Evolutionary conservation across 148 eudicot genomes (phyloP), one percentile per base, ranked within the genome.

Genomic region (Pouteria glomerata): DNA sequence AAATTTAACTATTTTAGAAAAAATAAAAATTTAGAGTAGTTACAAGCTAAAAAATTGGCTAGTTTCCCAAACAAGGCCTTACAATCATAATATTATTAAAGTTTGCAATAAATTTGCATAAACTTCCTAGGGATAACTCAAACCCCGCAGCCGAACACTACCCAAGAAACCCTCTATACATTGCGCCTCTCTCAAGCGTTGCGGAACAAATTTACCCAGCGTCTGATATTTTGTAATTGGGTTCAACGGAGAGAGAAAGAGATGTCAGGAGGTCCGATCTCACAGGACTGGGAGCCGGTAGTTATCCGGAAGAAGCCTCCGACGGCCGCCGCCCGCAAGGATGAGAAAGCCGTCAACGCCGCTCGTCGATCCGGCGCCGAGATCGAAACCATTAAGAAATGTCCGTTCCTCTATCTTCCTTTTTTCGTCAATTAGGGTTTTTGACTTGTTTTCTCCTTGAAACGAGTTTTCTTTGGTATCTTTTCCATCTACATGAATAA

Each of bases 321-420:
- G 13, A 89, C 82, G 72, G 77, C 99, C 82, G 96, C 99, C 76
- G 97, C 96, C 6, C 86, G 91, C 33, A 95, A 95, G 76, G 97
- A 95, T 57, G 99, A 91, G 78, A 95, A 95, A 55, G 92, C 89
- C 82, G 96, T 95, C 88, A 95, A 95, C 94, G 99, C 99, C 66
- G 99, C 99, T 44, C 99, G 99, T 18, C 96, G 99, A n/a, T 65
- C 97, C 72, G 99, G 99, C 18, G 99, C 99, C 44, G 97, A 95
- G 85, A 95, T 95, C 85, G 99, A 95, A 66, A 91, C 99, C 68
- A 51, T 91, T 52, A 85, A 84, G 6, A 95, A 95, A 86, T 84
- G 99, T 91, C 19, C 23, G 61, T 53, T 35, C 0, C 41, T 48
- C 50, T 37, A 19, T 42, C 24, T 34, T 8, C 3, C 59, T 42